Evolutionary conservation across 768 basidiomycete genomes (phyloP).

Genomic region (Macrolepiota fuliginosa): DNA sequence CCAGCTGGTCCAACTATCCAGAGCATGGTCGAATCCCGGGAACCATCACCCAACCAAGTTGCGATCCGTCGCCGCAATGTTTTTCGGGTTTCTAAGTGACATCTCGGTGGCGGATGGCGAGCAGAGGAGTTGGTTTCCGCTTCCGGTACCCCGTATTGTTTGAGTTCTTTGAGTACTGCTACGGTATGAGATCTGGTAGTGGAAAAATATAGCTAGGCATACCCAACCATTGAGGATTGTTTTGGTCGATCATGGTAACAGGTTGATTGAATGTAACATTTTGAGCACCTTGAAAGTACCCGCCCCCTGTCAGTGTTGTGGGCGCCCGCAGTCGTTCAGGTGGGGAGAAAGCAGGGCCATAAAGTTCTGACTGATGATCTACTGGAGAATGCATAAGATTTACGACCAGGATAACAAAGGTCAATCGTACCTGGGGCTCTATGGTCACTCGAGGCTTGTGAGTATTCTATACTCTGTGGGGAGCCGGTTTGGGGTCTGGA

Average conservation of each 20-base stretch:
- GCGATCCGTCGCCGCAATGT: not conserved
- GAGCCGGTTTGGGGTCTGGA: not conserved
- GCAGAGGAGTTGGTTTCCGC: constrained; percentile 7
- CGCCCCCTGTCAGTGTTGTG: not conserved
- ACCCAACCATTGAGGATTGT: not conserved
- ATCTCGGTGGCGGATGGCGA: constrained; percentile 7
- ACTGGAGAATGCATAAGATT: too few relatives aligned
- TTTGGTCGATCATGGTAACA: not conserved
- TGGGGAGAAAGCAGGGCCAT: too few relatives aligned
- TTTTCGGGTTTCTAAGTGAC: constrained; percentile 1
- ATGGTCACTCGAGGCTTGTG: not conserved
- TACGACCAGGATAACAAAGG: too few relatives aligned
- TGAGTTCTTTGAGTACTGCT: not conserved
- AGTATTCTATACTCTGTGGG: not conserved
- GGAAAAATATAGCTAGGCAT: not conserved
- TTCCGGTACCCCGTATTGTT: not conserved
- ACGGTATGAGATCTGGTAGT: not conserved
- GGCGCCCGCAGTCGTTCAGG: not conserved
- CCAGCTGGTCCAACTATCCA: constrained; percentile 7
- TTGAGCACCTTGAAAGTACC: not conserved
- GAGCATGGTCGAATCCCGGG: not conserved
- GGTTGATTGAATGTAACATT: not conserved
- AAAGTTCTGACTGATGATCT: too few relatives aligned
- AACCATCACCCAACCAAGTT: not conserved
- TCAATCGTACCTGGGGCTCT: too few relatives aligned